These are phyloP conservation scores for Alternaria ventricosa DNA, from an alignment of 2,329 filamentous ascomycete species.

Conservation along the genomic window DNA sequence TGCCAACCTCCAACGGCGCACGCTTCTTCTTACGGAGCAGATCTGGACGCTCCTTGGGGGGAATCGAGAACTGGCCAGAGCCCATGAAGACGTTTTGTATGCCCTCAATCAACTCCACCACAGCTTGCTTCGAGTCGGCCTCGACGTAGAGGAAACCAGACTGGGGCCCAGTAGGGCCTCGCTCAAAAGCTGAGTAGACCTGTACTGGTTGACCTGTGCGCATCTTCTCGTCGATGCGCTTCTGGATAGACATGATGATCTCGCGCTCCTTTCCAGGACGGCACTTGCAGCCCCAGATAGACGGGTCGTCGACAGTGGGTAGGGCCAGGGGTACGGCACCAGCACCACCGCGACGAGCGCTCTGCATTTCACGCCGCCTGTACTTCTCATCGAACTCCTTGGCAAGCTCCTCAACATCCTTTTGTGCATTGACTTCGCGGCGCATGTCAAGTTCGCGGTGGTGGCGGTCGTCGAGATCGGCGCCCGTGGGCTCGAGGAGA, in stretches of 20 bases:
- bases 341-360: conserved; percentile 36
- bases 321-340: conserved; percentile 67
- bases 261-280: conserved; percentile 96
- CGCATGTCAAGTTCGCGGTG: conserved; percentile 94
- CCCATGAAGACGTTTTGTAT: conserved; percentile 90
- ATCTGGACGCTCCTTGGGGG: conserved; percentile 97
- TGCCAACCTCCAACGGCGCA: conserved; percentile 78
- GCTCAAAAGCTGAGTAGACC: conserved; percentile 91
- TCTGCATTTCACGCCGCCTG: conserved; percentile 66
- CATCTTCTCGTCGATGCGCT: conserved; percentile 80
- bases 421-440: conserved; percentile 82
- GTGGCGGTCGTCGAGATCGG: conserved; percentile 85
- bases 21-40: conserved; percentile 90
- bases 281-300: conserved; percentile 92
- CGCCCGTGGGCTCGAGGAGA: conserved; percentile 76
- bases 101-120: conserved; percentile 80
- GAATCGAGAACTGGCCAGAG: conserved; percentile 84
- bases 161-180: conserved; percentile 76
- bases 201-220: conserved; percentile 80
- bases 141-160: conserved; percentile 96
- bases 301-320: conserved; percentile 92
- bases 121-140: conserved; percentile 84
- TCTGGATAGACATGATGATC: conserved; percentile 85
- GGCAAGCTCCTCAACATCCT: conserved; percentile 94
- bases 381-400: conserved; percentile 83